Conservation (phyloP, 2,329 filamentous ascomycete genomes). For the Phyllosticta citriasiana region DNA sequence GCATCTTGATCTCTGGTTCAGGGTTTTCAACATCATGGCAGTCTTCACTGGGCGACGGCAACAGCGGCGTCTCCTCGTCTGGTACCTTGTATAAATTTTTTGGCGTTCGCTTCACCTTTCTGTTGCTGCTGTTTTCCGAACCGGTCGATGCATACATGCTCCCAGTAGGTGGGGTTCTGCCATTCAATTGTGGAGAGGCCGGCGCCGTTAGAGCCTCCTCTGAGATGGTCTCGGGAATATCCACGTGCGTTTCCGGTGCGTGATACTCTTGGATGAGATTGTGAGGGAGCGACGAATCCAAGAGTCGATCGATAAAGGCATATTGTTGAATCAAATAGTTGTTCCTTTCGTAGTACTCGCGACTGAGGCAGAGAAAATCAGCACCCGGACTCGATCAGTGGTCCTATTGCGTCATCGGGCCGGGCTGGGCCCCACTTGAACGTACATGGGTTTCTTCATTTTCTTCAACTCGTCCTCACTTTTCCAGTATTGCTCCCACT, state of each 20-base stretch:
- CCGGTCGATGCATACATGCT: neutral
- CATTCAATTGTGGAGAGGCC: constrained; percentile 11
- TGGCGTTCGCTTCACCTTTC: constrained; percentile 48
- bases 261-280: constrained; percentile 80
- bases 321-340: constrained; percentile 88
- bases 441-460: constrained; percentile 62
- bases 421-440: constrained; percentile 2
- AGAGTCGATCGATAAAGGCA: constrained; percentile 79
- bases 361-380: constrained; percentile 33
- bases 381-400: neutral
- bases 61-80: constrained; percentile 56
- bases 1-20: constrained; percentile 46
- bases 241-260: constrained; percentile 50
- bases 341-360: constrained; percentile 78
- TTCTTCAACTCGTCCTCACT: constrained; percentile 60
- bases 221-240: constrained; percentile 64
- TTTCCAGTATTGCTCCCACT: constrained; percentile 82
- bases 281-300: constrained; percentile 88
- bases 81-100: constrained; percentile 72
- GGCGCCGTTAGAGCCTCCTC: constrained; percentile 47
- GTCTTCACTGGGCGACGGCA: constrained; percentile 18
- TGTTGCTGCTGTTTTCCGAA: constrained; percentile 22
- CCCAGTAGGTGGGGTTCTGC: constrained; percentile 7
- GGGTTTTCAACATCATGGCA: constrained; percentile 36
- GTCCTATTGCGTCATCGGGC: neutral